A percentile compares a stretch with the other conserved stretches of the same genome.
phyloP scores from a whole-genome alignment of 495 filamentous ascomycete genomes.

The Podospora australis region DNA sequence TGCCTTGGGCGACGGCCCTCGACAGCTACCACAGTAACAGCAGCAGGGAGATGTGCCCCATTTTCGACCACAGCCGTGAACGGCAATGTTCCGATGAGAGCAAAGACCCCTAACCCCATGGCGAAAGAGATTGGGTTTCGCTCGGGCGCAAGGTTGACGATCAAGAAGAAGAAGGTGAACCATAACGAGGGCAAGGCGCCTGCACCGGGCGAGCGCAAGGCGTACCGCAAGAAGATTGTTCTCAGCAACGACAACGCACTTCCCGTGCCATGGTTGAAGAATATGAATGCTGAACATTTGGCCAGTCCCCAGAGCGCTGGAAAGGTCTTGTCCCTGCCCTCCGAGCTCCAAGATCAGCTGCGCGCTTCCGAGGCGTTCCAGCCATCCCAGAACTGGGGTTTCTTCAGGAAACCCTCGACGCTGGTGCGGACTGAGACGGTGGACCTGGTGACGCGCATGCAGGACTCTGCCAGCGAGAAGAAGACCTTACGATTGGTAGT shows the following conservation, averaged over 20 bases:
- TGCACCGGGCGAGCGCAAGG: conserved; percentile 72
- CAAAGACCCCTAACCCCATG: neutral
- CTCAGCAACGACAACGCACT: conserved; percentile 92
- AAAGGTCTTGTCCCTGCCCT: conserved; percentile 62
- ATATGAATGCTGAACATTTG: conserved; percentile 52
- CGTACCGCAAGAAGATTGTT: conserved; percentile 77
- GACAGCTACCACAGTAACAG: conserved; percentile 20
- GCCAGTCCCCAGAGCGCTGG: conserved; percentile 50
- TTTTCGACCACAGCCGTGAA: conserved; percentile 26
- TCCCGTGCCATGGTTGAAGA: conserved; percentile 56
- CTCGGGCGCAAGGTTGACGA: conserved; percentile 29
- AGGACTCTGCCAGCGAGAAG: conserved; percentile 44
- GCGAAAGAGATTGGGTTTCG: conserved; percentile 14
- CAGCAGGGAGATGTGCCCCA: conserved; percentile 6
- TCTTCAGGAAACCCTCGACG: conserved; percentile 73
- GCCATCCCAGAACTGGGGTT: conserved; percentile 76
- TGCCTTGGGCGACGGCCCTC: conserved; percentile 55
- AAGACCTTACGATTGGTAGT: conserved; percentile 59
- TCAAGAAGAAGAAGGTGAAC: conserved; percentile 48
- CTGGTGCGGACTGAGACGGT: conserved; percentile 70
- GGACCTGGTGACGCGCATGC: conserved; percentile 58
- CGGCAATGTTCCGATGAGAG: neutral
- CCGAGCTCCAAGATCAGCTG: conserved; percentile 67
- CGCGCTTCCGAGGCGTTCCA: conserved; percentile 83
- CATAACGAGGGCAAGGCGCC: conserved; percentile 43